Conservation (phyloP, 2,329 filamentous ascomycete species). For the Chalaropsis thielavioides region DNA sequence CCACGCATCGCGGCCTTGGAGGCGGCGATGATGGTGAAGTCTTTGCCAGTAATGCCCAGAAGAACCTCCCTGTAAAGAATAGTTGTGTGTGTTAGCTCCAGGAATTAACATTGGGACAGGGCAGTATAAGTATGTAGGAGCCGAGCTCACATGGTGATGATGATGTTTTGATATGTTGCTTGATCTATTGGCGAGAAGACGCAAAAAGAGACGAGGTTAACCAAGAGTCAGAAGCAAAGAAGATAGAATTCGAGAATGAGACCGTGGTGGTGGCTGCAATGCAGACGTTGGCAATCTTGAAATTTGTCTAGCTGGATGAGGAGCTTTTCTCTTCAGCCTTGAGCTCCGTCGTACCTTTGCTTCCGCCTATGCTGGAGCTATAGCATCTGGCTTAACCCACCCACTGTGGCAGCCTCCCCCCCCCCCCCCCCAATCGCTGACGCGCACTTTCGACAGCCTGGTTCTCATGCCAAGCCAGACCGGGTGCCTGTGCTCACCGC, state of each 20-base stretch:
- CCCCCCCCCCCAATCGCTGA: conserved; percentile 7
- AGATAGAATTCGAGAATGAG: not conserved
- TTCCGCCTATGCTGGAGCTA: conserved; percentile 16
- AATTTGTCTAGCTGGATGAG: conserved; percentile 1
- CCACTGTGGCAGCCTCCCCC: conserved; percentile 12
- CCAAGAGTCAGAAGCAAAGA: not conserved
- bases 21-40: conserved; percentile 94
- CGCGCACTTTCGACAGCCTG: conserved; percentile 18
- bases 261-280: not conserved
- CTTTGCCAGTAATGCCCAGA: conserved; percentile 95
- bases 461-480: not conserved
- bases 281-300: not conserved
- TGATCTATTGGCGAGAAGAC: not conserved
- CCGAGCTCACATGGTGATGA: conserved; percentile 9
- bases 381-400: conserved; percentile 6
- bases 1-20: conserved; percentile 98
- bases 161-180: not conserved
- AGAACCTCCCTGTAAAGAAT: conserved; percentile 67
- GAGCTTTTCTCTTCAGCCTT: conserved; percentile 15
- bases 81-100: conserved; percentile 2
- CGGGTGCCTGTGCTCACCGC: conserved; percentile 27
- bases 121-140: not conserved
- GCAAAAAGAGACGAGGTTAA: not conserved
- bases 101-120: not conserved
- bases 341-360: conserved; percentile 10